phyloP scores from a whole-genome alignment of 2,329 filamentous ascomycete genomes.

The Coniochaeta sp. region DNA sequence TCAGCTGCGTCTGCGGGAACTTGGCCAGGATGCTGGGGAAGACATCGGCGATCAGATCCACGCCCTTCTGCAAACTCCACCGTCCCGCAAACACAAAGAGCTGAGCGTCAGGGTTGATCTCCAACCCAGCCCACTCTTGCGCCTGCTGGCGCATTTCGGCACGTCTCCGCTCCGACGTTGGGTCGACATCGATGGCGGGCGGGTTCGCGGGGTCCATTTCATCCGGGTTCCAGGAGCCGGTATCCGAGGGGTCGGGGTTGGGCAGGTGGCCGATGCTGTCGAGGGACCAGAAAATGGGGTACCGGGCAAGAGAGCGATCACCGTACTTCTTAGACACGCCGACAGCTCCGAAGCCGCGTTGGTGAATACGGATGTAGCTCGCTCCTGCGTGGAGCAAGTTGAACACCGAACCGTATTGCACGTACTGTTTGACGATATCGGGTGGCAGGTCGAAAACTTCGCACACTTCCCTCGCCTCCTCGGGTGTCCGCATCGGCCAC shows the following conservation, averaged over 20 bases:
- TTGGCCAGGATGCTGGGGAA: slow-evolving; percentile 56
- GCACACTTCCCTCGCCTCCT: slow-evolving; percentile 57
- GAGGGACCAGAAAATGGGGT: slow-evolving; percentile 63
- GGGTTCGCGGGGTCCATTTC: slow-evolving; percentile 35
- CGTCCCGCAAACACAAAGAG: slow-evolving; percentile 63
- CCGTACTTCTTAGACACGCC: slow-evolving; percentile 61
- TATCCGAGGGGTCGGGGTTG: slow-evolving; percentile 60
- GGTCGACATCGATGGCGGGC: slow-evolving; percentile 42
- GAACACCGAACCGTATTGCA: slow-evolving; percentile 62
- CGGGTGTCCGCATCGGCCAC: slow-evolving; percentile 58
- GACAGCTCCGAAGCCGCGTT: slow-evolving; percentile 58
- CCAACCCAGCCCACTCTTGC: slow-evolving; percentile 60
- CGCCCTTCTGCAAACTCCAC: slow-evolving; percentile 64
- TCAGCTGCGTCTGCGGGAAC: slow-evolving; percentile 52
- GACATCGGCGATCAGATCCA: slow-evolving; percentile 62
- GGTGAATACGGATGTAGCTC: slow-evolving; percentile 56
- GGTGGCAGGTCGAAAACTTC: slow-evolving; percentile 55
- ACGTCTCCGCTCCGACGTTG: slow-evolving; percentile 44
- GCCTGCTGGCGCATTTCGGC: slow-evolving; percentile 51
- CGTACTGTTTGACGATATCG: slow-evolving; percentile 50
- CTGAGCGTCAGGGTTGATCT: slow-evolving; percentile 54
- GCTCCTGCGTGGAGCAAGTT: slow-evolving; percentile 57
- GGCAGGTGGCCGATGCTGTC: slow-evolving; percentile 56
- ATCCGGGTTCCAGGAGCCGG: slow-evolving; percentile 50
- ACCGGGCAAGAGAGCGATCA: slow-evolving; percentile 56